Evolutionary conservation across 345 rosid species (phyloP).

Genomic region (Syzygium jambos): DNA sequence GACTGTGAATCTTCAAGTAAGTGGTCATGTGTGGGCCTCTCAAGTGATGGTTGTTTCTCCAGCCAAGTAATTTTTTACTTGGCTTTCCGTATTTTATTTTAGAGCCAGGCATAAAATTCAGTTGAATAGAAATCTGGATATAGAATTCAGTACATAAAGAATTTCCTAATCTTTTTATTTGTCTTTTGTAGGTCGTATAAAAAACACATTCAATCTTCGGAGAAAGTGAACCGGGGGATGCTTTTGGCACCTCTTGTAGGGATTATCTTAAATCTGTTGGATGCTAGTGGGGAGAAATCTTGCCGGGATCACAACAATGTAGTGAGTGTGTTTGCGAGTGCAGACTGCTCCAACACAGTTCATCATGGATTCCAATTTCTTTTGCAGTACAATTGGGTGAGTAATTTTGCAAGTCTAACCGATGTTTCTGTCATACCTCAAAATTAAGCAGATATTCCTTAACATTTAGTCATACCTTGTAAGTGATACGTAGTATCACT

Average conservation of each 20-base stretch:
- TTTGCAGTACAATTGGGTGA: slow-evolving; percentile 80
- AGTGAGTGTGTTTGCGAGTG: slow-evolving; percentile 63
- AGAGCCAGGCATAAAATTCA: neutral
- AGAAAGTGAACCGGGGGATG: slow-evolving; percentile 72
- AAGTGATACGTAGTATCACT: neutral
- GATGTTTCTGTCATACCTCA: neutral
- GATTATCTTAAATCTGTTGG: slow-evolving; percentile 83
- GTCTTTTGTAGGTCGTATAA: slow-evolving; percentile 50
- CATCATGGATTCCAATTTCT: slow-evolving; percentile 76
- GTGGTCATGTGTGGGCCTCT: neutral
- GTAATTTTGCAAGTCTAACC: slow-evolving; percentile 5
- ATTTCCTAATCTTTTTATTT: neutral
- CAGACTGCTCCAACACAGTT: slow-evolving; percentile 77
- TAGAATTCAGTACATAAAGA: neutral
- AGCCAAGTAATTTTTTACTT: neutral
- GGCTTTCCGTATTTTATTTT: neutral
- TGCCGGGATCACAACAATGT: slow-evolving; percentile 45
- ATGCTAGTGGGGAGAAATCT: slow-evolving; percentile 36
- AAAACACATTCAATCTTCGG: slow-evolving; percentile 62
- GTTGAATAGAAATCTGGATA: neutral
- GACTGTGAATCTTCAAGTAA: neutral
- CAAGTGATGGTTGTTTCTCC: neutral
- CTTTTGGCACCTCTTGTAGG: slow-evolving; percentile 84
- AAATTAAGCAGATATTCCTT: neutral
- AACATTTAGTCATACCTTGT: neutral